Evolutionary conservation across 1,284 basidiomycete genomes (phyloP), one percentile per base, ranked within the genome.

Genomic region (Sporisorium reilianum): DNA sequence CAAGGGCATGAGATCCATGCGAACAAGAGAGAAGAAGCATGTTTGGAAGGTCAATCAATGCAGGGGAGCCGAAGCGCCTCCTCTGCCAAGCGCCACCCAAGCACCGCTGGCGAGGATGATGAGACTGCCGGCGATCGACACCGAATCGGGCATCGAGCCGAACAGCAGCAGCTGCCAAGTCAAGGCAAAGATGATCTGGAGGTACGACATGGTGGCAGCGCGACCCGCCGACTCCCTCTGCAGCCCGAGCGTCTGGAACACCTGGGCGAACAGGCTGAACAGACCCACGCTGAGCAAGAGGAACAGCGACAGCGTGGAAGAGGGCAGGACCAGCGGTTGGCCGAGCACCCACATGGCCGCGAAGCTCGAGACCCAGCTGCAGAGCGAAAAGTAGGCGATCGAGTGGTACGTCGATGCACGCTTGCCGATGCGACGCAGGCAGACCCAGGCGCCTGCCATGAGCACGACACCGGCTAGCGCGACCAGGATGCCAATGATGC

Each of bases 361-460:
- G 12, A 86, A 82, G 3, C 89, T 87, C 0, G 88, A 88, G 30
- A 91, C 83, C 3, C 90, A 87, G 66, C 89, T 90, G 78, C 89
- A 87, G 26, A 88, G 84, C 0, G 91, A 89, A 80, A 92, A 93
- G 64, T 88, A 90, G 2, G 88, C 86, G 73, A 93, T 87, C 18
- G 88, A 88, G 80, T 94, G 92, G 60, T 93, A 85, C 0, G 91
- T 87, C 77, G 91, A 90, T 3, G 91, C 91, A 0, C 90, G 88
- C 73, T 89, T 90, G 2, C 92, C 92, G 32, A 93, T 91, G 2
- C 89, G 89, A 4, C 91, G 88, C 22, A 93, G 88, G 0, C 89
- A 86, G 0, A 88, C 89, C 80, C 90, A 91, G n/a, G 90, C 89
- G 4, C 88, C 88, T 5, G 90, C 89, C 2, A 88, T 86, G 18